Percentiles rank a stretch among this genome's conserved stretches.
These are phyloP conservation scores for Tulasnella calospora DNA, from an alignment of 768 basidiomycete species.

Conservation along the genomic window DNA sequence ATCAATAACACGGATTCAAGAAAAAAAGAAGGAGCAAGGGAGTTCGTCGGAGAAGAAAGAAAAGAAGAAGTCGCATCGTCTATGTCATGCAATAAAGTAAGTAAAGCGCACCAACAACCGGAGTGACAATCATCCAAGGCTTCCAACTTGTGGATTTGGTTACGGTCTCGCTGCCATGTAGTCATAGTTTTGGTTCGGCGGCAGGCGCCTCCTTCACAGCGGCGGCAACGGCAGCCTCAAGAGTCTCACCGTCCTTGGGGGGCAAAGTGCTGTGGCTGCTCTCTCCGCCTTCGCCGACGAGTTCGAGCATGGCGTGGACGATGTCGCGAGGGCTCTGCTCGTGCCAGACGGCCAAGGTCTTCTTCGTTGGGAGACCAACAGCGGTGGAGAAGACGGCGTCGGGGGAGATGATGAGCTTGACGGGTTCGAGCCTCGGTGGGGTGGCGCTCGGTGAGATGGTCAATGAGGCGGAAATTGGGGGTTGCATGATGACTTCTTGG, in stretches of 20 bases:
- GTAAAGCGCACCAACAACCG: neutral
- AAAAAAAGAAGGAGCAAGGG: neutral
- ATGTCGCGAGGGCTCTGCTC: constrained; percentile 84
- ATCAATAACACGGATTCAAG: neutral
- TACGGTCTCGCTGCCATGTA: neutral
- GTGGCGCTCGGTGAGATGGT: constrained; percentile 36
- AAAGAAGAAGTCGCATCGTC: neutral
- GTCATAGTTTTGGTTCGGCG: neutral
- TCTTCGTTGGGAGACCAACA: constrained; percentile 85
- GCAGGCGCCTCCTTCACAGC: neutral
- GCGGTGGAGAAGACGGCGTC: constrained; percentile 85
- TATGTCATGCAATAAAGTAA: constrained; percentile 2
- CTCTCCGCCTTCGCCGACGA: constrained; percentile 39
- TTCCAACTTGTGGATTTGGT: neutral
- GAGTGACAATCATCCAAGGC: neutral
- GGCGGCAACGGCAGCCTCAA: neutral
- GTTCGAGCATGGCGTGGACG: constrained; percentile 67
- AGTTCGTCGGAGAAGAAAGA: neutral
- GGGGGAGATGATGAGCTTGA: constrained; percentile 59
- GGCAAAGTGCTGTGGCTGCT: neutral
- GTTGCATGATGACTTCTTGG: constrained; percentile 38
- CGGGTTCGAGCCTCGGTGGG: constrained; percentile 35
- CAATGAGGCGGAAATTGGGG: constrained; percentile 55
- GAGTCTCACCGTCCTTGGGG: constrained; percentile 14
- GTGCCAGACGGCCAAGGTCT: constrained; percentile 89